Base-by-base conservation (phyloP, 805 yeast genomes). In the Saccharomycopsis synnaedendra region DNA sequence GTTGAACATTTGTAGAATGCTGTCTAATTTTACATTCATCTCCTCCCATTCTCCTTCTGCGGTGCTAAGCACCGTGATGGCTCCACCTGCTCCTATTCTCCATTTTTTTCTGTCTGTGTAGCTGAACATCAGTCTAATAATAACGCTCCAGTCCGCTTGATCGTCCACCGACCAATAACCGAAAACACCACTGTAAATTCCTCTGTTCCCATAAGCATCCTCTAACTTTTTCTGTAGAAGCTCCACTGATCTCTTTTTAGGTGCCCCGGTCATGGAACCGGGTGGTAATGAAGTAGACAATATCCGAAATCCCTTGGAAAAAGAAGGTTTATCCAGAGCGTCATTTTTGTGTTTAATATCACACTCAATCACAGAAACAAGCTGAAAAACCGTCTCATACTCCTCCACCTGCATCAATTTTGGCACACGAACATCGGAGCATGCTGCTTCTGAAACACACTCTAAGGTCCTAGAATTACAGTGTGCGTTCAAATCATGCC, bases 211-310 rank as follows among this genome's bases (percentile, higher is more conserved):
- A 48, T 67, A 47, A 1, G 54, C 44, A 28, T 58, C 62, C 29
- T 70, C 65, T 8, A 65, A 50, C 29, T 54, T 40, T 7, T 63
- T 55, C 51, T 81, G 84, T 32, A 93, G 68, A 4, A 94, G 62
- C 61, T 90, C 93, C 4, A 93, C 95, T 0, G 96, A 86, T 50
- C 96, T 73, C 56, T 82, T 84, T 66, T 93, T 93, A 2, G 99
- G 99, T 0, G 99, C 99, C 3, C 99, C 99, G 0, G 99, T 93
- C 99, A 93, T 93, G 0, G 97, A 90, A 0, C 99, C 99, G 0
- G 99, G 96, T 3, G 99, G 98, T 35, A 94, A 67, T 0, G 96
- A 78, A 50, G 77, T 77, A 27, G 78, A 74, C 8, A 93, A 69
- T 3, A 90, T 67, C 60, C 93, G 97, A 29, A 89, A 66, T 0